A percentile compares a stretch with the other conserved stretches of the same genome.
Conservation (phyloP, 805 yeast species). For the Monosporozyma aerobia region DNA sequence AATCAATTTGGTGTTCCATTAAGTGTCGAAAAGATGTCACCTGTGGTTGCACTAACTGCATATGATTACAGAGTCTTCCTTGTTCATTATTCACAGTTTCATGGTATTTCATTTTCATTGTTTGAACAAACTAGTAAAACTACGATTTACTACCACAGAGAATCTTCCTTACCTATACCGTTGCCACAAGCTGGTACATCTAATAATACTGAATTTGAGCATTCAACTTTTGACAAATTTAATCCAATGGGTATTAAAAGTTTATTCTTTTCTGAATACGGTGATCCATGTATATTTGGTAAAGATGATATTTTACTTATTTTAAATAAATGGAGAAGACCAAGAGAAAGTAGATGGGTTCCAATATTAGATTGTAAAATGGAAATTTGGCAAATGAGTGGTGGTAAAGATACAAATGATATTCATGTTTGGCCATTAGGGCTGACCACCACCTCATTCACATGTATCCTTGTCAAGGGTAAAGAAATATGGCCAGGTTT, state of each 20-base stretch:
- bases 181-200: constrained; percentile 13
- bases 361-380: constrained; percentile 56
- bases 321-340: constrained; percentile 68
- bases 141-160: constrained; percentile 35
- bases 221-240: constrained; percentile 23
- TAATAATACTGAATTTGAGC: constrained; percentile 6
- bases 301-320: constrained; percentile 62
- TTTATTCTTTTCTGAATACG: constrained; percentile 75
- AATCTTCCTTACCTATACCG: constrained; percentile 36
- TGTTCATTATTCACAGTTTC: constrained; percentile 32
- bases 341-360: constrained; percentile 74
- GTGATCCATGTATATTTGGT: constrained; percentile 89
- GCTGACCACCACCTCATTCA: constrained; percentile 55
- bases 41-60: constrained; percentile 66
- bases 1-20: constrained; percentile 67
- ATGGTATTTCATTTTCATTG: constrained; percentile 23
- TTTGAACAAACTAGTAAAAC: constrained; percentile 21
- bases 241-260: constrained; percentile 40
- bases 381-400: constrained; percentile 42
- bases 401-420: constrained; percentile 37
- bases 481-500: constrained; percentile 58
- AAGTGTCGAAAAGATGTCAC: constrained; percentile 58
- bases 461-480: constrained; percentile 69
- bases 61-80: constrained; percentile 47
- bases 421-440: constrained; percentile 87